Percentiles rank a stretch among this genome's conserved stretches.
Evolutionary conservation across 495 filamentous ascomycete genomes (phyloP).

Genomic region (Lentithecium fluviatile): DNA sequence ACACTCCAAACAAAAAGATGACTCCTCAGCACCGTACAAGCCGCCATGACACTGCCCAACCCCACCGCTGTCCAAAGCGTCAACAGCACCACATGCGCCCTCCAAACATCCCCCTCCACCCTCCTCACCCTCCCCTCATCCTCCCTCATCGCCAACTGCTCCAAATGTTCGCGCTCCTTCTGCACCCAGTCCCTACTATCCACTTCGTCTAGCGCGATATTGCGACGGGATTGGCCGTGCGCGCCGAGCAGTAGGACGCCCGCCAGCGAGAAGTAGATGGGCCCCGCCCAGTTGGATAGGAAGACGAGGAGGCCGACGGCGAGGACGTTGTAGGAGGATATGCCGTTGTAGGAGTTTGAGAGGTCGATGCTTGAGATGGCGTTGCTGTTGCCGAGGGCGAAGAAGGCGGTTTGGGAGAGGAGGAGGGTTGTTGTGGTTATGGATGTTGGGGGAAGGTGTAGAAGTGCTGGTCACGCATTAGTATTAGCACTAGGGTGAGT

Average conservation of each 20-base stretch:
- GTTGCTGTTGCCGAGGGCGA: conserved; percentile 88
- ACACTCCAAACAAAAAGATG: conserved; percentile 99
- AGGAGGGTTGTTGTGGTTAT: conserved; percentile 38
- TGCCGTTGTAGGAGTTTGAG: conserved; percentile 48
- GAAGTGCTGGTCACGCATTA: conserved; percentile 19
- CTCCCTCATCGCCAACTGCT: conserved; percentile 2
- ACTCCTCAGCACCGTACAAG: conserved; percentile 77
- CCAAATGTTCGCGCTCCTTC: conserved; percentile 14
- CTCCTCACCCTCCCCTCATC: background rate
- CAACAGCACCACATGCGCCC: conserved; percentile 55
- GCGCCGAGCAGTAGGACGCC: conserved; percentile 53
- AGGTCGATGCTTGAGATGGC: conserved; percentile 77
- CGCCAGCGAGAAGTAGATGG: conserved; percentile 78
- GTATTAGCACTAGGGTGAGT: background rate
- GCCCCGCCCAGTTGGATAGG: conserved; percentile 84
- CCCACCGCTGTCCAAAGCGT: conserved; percentile 64
- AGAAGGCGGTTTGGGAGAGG: conserved; percentile 62
- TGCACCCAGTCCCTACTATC: conserved; percentile 23
- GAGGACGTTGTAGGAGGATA: conserved; percentile 56
- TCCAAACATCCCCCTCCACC: conserved; percentile 4
- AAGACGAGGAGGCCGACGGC: conserved; percentile 77
- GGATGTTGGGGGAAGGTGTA: conserved; percentile 23
- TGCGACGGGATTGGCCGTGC: conserved; percentile 6
- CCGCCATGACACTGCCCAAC: conserved; percentile 74
- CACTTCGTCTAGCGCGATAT: background rate